phyloP scores from a whole-genome alignment of 495 filamentous ascomycete species.

The Penicillium antarcticum region DNA sequence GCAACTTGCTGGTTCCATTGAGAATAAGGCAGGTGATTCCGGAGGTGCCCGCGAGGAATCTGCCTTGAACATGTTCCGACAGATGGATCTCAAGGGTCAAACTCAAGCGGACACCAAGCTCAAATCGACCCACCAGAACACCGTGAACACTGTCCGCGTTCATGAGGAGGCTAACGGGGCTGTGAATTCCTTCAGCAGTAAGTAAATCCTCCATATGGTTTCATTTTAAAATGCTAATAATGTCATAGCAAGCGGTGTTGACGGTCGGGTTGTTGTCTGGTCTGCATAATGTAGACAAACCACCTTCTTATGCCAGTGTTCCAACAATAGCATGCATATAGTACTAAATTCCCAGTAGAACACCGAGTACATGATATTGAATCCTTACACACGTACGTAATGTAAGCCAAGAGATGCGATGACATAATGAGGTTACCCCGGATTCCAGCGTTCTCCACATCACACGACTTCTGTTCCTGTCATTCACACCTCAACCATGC shows the following conservation, averaged over 20 bases:
- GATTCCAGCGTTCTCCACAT: conserved; percentile 19
- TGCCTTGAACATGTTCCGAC: conserved; percentile 97
- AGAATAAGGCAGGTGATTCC: conserved; percentile 54
- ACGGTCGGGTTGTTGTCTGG: conserved; percentile 91
- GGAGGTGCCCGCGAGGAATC: conserved; percentile 69
- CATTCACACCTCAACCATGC: conserved; percentile 1
- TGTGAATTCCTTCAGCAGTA: conserved; percentile 84
- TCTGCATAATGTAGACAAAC: conserved; percentile 26
- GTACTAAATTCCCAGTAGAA: background rate
- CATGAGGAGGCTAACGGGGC: conserved; percentile 64
- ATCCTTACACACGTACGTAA: background rate
- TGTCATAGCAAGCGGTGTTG: conserved; percentile 77
- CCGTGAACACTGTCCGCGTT: conserved; percentile 75
- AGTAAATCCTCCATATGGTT: conserved; percentile 29
- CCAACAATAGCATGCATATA: background rate
- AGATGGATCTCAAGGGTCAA: conserved; percentile 98
- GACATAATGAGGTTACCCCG: conserved; percentile 14
- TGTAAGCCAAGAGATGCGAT: background rate
- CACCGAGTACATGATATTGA: too few species aligned
- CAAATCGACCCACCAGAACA: conserved; percentile 96
- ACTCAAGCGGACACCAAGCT: conserved; percentile 83
- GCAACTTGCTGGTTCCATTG: conserved; percentile 80
- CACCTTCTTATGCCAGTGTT: background rate
- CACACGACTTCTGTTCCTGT: conserved; percentile 5
- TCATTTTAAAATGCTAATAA: conserved; percentile 35